phyloP scores from a whole-genome alignment of 2,329 filamentous ascomycete genomes.

The Xylariales sp. region DNA sequence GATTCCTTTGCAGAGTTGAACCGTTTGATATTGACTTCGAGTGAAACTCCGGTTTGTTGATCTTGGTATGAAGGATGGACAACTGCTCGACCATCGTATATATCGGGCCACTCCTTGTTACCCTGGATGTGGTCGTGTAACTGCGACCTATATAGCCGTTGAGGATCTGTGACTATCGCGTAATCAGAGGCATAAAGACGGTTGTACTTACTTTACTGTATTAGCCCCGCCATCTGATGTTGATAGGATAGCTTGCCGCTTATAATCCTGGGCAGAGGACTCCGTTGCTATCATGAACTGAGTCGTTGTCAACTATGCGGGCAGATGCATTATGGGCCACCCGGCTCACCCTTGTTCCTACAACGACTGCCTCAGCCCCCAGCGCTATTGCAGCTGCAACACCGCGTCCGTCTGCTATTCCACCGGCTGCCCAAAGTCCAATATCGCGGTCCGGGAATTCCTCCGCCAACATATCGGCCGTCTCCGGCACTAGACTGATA shows the following conservation, averaged over 20 bases:
- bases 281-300: constrained; percentile 32
- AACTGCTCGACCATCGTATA: constrained; percentile 28
- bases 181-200: background rate
- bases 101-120: constrained; percentile 22
- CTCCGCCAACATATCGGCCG: constrained; percentile 33
- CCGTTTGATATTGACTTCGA: constrained; percentile 21
- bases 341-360: constrained; percentile 55
- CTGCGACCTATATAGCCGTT: constrained; percentile 18
- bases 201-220: constrained; percentile 28
- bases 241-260: constrained; percentile 26
- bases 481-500: constrained; percentile 43
- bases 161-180: background rate
- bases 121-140: constrained; percentile 27
- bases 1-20: constrained; percentile 3
- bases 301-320: background rate
- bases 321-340: background rate
- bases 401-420: constrained; percentile 47
- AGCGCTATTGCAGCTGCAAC: constrained; percentile 44
- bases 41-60: constrained; percentile 17
- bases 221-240: constrained; percentile 28
- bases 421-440: constrained; percentile 42
- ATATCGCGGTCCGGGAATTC: constrained; percentile 21
- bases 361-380: constrained; percentile 48
- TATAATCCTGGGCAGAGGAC: constrained; percentile 26
- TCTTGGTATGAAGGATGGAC: constrained; percentile 22